phyloP scores from a whole-genome alignment of 2,329 filamentous ascomycete species.

The Chaetomiaceae sp. region DNA sequence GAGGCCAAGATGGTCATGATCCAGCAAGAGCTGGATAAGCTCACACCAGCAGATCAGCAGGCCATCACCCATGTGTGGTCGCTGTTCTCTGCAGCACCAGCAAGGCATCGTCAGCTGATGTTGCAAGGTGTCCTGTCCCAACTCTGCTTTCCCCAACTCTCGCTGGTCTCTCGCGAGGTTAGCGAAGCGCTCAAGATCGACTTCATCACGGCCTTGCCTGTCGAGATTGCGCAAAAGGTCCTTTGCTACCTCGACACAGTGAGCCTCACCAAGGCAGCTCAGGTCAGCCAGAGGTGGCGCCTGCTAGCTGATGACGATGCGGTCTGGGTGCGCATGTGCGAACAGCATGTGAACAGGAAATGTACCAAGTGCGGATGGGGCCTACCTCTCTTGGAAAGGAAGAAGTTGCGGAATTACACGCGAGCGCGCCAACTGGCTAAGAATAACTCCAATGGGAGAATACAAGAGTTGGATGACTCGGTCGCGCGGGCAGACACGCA shows the following conservation, averaged over 20 bases:
- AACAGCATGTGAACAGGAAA: conserved; percentile 91
- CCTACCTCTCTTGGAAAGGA: conserved; percentile 81
- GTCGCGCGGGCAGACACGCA: neutral
- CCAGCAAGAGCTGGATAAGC: conserved; percentile 52
- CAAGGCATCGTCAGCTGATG: conserved; percentile 93
- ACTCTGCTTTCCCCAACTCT: conserved; percentile 96
- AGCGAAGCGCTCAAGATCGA: conserved; percentile 97
- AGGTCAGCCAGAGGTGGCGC: conserved; percentile 87
- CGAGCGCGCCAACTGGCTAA: conserved; percentile 68
- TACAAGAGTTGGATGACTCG: conserved; percentile 29
- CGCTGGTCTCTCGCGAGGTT: conserved; percentile 83
- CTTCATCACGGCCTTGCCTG: conserved; percentile 82
- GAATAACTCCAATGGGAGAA: conserved; percentile 31
- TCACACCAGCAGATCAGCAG: conserved; percentile 64
- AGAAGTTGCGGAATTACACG: conserved; percentile 80
- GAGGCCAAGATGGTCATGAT: conserved; percentile 95
- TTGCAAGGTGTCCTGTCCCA: conserved; percentile 92
- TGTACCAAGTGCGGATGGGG: conserved; percentile 97
- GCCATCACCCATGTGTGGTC: conserved; percentile 98
- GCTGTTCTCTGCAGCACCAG: conserved; percentile 88
- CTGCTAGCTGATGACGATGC: conserved; percentile 92
- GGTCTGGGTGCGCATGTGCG: conserved; percentile 97
- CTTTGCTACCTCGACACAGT: conserved; percentile 89
- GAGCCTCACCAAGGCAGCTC: conserved; percentile 90
- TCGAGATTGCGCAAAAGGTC: conserved; percentile 90